Evolutionary conservation across 176 grass and related monocot genomes (phyloP), one percentile per base, ranked within the genome.

Genomic region (Cenchrus fungigraminus): DNA sequence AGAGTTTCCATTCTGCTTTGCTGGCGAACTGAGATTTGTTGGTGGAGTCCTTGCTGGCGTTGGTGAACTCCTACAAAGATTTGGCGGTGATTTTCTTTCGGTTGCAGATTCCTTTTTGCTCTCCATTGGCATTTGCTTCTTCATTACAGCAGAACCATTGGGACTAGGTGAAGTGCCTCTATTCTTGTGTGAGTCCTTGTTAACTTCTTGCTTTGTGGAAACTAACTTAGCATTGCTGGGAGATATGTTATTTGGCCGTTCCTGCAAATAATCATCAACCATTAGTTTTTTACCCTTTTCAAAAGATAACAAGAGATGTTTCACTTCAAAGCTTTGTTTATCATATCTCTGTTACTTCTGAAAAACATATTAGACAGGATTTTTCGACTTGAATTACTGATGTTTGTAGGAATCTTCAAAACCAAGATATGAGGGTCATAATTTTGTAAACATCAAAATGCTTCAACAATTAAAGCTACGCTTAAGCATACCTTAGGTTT

Each of bases 401-500:
- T 57, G 47, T 25, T 67, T 37, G 60, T 69, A 16, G 54, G 12
- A 47, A 51, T 15, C 12, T 28, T 73, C 29, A 53, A 17, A 64
- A 55, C 10, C 12, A 72, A 45, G 22, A 71, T 78, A 65, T 31
- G 13, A 53, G 42, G 7, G 8, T 54, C 14, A 76, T 62, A 63
- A 44, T 53, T 57, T 79, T 29, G 9, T 13, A 65, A 72, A 57
- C 62, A 73, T 6, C 32, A 77, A 78, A 11, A 40, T 20, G 29
- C 56, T 86, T 52, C 37, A 61, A n/a, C 25, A 61, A n/a, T 34
- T 47, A 47, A 81, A 86, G 46, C 1, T 79, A 83, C 34, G 43
- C 32, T 74, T 62, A 78, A 88, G 58, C 86, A 67, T 94, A 99
- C 97, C 97, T 97, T 87, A 68, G 54, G 72, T 82, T 92, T 99